Base-by-base conservation (phyloP, 2,329 filamentous ascomycete genomes). In the Sarocladium oryzae region DNA sequence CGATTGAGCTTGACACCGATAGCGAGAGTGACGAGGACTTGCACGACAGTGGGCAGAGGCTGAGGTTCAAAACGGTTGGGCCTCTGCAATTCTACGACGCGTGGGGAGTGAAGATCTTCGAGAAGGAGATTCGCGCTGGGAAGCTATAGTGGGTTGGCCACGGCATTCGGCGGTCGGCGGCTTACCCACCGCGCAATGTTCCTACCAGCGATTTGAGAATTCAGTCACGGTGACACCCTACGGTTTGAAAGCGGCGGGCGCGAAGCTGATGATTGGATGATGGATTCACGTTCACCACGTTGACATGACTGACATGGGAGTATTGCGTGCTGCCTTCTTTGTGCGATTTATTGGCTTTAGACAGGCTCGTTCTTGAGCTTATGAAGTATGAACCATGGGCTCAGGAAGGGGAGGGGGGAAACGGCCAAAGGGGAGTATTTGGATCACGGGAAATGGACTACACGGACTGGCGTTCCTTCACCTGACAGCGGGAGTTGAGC, bases 81-180 rank as follows among this genome's bases (percentile, higher is more conserved):
- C 65, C 65, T 15, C 51, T 69, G 35, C 67, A 65, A 36, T 69
- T 69, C 53, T 68, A 69, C 45, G 67, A 70, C 30, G 67, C 68
- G 9, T 69, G 67, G 67, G 77, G 70, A 0, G 70, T 82, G 32
- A 70, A 69, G 54, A 82, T 84, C 48, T 84, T 82, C 56, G 71
- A 78, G 57, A 82, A 81, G 63, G 78, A 82, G 59, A 63, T 82
- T 46, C 20, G 43, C 7, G 10, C 26, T 16, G 43, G 43, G 5
- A 48, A 48, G 26, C 24, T 48, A 21, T 48, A 16, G 33, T n/a
- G n/a, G n/a, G n/a, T 11, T n/a, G 18, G 21, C 37, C 37, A 41
- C 4, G 18, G 8, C 33, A n/a, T 36, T 15, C 16, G 37, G 37
- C 16, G 16, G 16, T 6, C 9, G 6, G 35, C 35, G n/a, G n/a